Conservation (phyloP, 2,329 filamentous ascomycete genomes). For the Pseudogymnoascus sp. region DNA sequence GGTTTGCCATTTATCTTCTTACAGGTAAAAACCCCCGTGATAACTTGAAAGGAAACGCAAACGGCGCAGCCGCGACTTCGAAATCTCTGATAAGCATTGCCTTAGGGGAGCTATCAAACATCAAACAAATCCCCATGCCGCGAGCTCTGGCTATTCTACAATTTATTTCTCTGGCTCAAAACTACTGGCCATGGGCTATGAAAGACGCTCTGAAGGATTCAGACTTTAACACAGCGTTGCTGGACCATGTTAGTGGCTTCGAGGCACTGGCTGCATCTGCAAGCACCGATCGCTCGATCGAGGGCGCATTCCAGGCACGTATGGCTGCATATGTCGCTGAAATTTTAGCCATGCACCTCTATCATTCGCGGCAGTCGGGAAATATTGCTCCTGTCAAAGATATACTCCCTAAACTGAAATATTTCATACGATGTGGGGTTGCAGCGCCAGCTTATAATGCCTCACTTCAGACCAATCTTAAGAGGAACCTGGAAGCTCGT, state of each 20-base stretch:
- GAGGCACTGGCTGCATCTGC: conserved; percentile 46
- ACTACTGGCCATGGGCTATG: conserved; percentile 94
- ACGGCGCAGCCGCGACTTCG: conserved; percentile 39
- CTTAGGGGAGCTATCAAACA: conserved; percentile 60
- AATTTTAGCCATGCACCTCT: conserved; percentile 84
- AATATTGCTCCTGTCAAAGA: conserved; percentile 62
- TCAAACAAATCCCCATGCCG: conserved; percentile 57
- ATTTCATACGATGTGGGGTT: conserved; percentile 73
- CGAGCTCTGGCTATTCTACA: conserved; percentile 72
- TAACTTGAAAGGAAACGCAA: conserved; percentile 50
- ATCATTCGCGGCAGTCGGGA: conserved; percentile 73
- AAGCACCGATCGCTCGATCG: conserved; percentile 42
- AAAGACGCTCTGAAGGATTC: conserved; percentile 69
- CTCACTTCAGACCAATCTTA: conserved; percentile 79
- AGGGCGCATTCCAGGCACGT: conserved; percentile 54
- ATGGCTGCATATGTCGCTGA: conserved; percentile 81
- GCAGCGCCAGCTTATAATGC: conserved; percentile 77
- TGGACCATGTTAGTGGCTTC: conserved; percentile 60
- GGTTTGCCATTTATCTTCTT: conserved; percentile 89
- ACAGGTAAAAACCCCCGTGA: conserved; percentile 81
- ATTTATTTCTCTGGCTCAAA: conserved; percentile 82
- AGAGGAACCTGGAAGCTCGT: conserved; percentile 73
- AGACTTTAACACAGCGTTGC: conserved; percentile 65
- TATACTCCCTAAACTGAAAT: conserved; percentile 68
- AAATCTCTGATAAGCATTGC: conserved; percentile 70